A percentile compares a stretch with the other conserved stretches of the same genome.
These are phyloP conservation scores for Ceratobasidium sp. DNA, from an alignment of 1,284 basidiomycete species.

Conservation along the genomic window DNA sequence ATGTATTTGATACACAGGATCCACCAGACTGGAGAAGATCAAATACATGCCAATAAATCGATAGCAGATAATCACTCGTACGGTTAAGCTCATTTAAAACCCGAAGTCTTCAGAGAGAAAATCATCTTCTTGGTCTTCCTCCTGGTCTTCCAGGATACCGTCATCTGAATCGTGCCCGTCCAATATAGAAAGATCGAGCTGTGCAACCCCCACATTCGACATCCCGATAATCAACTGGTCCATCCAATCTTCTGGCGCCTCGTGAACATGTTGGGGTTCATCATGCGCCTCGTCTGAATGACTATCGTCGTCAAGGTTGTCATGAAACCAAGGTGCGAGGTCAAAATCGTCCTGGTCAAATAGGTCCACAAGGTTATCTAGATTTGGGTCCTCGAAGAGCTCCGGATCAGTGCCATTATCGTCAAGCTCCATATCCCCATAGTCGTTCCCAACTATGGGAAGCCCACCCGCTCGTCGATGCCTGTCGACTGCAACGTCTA, in stretches of 20 bases:
- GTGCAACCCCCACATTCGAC: conserved; percentile 4
- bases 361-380: neutral
- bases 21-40: no score
- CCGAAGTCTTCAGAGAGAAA: no score
- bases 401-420: neutral
- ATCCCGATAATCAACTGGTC: conserved; percentile 19
- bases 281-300: neutral
- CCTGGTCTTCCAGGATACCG: conserved; percentile 1
- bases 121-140: conserved; percentile 2
- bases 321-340: conserved; percentile 23
- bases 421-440: neutral
- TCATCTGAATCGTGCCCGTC: conserved; percentile 13
- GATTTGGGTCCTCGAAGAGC: conserved; percentile 8
- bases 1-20: no score
- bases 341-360: conserved; percentile 19
- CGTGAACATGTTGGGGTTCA: neutral
- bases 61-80: no score
- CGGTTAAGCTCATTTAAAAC: no score
- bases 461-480: conserved; percentile 25
- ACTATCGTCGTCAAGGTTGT: neutral
- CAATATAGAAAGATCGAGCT: conserved; percentile 27
- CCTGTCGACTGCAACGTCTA: conserved; percentile 25
- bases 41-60: no score
- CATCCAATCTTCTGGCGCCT: conserved; percentile 31
- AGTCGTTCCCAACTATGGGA: conserved; percentile 1